These are phyloP conservation scores for Sphaerostilbella broomeana DNA, from an alignment of 2,329 filamentous ascomycete species.

Conservation along the genomic window DNA sequence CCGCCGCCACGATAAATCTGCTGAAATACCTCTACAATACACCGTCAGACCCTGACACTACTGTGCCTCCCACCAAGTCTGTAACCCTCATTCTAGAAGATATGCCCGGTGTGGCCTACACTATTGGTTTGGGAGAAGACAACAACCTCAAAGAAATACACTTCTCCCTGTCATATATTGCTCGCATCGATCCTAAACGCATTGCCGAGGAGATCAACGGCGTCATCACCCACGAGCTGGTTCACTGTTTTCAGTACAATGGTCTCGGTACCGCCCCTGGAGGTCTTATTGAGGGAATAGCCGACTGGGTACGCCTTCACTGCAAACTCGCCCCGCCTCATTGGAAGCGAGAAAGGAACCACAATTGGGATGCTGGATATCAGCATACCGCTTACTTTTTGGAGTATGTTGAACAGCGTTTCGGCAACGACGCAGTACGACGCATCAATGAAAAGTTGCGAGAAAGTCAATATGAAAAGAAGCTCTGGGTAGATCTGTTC, in stretches of 20 bases:
- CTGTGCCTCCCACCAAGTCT: conserved; percentile 63
- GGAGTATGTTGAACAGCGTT: conserved; percentile 69
- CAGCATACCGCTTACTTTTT: conserved; percentile 88
- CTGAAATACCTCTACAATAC: conserved; percentile 63
- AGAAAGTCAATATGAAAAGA: conserved; percentile 54
- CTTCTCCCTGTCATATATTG: conserved; percentile 71
- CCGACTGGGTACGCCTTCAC: conserved; percentile 82
- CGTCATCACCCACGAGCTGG: conserved; percentile 84
- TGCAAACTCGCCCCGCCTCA: conserved; percentile 71
- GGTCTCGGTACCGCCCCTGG: conserved; percentile 55
- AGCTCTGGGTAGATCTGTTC: conserved; percentile 63
- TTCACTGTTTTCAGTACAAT: conserved; percentile 89
- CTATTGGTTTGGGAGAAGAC: conserved; percentile 72
- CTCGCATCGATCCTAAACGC: conserved; percentile 37
- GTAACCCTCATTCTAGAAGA: conserved; percentile 75
- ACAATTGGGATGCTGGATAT: conserved; percentile 83
- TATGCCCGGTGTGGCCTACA: conserved; percentile 85
- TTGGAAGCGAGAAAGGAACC: conserved; percentile 58
- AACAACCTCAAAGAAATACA: conserved; percentile 89
- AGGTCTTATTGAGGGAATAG: conserved; percentile 83
- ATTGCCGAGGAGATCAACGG: conserved; percentile 63
- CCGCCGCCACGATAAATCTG: conserved; percentile 59
- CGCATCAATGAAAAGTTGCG: conserved; percentile 63
- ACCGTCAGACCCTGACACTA: conserved; percentile 35
- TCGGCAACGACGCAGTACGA: conserved; percentile 52